Conservation (phyloP, 2,329 filamentous ascomycete genomes). For the Aureobasidium sp. region DNA sequence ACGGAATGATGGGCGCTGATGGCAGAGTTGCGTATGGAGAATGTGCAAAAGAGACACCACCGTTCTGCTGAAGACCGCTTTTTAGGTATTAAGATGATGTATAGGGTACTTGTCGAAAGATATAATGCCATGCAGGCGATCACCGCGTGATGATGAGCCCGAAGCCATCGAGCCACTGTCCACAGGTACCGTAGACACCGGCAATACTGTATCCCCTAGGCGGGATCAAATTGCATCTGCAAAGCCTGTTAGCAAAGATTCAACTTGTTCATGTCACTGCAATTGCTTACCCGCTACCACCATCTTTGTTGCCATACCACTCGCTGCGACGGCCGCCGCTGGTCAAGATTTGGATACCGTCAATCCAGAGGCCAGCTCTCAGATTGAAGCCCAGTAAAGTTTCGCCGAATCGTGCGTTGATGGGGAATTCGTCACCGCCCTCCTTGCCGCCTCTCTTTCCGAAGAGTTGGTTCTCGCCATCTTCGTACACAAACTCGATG, state of each 20-base stretch:
- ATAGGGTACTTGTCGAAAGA: background rate
- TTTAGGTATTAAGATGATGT: background rate
- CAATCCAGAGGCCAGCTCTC: constrained; percentile 73
- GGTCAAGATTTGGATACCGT: constrained; percentile 84
- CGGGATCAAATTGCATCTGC: constrained; percentile 78
- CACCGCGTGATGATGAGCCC: constrained; percentile 69
- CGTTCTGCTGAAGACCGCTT: background rate
- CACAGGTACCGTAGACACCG: constrained; percentile 77
- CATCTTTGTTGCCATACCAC: constrained; percentile 72
- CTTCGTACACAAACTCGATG: constrained; percentile 88
- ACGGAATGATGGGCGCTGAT: background rate
- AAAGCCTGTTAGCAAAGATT: background rate
- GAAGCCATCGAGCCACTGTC: constrained; percentile 76
- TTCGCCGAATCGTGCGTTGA: constrained; percentile 81
- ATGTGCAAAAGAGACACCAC: background rate
- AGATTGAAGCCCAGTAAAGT: constrained; percentile 81
- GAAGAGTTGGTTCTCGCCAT: constrained; percentile 76
- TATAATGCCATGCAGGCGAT: background rate
- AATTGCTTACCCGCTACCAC: constrained; percentile 70
- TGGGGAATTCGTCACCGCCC: constrained; percentile 65
- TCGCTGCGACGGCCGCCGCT: constrained; percentile 80
- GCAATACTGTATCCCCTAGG: constrained; percentile 84
- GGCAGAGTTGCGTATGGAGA: background rate
- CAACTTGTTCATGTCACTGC: background rate
- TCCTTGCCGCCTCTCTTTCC: constrained; percentile 68